Evolutionary conservation across 2,329 filamentous ascomycete species (phyloP), one percentile per base, ranked within the genome.

Genomic region (Spiromastix sp.): DNA sequence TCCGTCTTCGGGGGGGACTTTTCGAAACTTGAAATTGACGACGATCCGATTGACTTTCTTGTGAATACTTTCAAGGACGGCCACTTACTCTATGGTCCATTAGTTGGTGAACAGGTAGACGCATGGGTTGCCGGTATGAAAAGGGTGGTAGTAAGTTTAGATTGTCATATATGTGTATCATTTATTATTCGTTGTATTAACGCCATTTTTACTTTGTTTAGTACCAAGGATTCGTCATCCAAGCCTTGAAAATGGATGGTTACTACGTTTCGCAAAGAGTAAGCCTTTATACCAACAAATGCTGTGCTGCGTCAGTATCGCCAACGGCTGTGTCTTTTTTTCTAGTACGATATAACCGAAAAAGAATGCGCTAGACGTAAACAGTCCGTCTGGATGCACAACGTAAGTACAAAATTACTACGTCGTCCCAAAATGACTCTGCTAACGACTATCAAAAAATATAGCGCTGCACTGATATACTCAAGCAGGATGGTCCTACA

Each of bases 221-320:
- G 34, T 19, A 36, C 18, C 34, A 36, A 36, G 34, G 34, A 22
- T 18, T 36, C n/a, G 34, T 36, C 25, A 12, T 36, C 13, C 15
- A 15, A 12, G 9, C 24, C 5, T 19, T 36, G 34, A 36, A 30
- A 30, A 29, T 17, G 5, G 18, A 22, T 9, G 26, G 21, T 8
- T 30, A 36, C 10, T 36, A 36, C 22, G 12, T 36, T 4, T 36
- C 25, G 9, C 19, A 25, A 26, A 30, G 27, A 18, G 34, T 36
- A 30, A 20, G 34, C n/a, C 2, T 15, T n/a, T 9, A 4, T 7
- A 8, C 5, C 13, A n/a, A 10, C 17, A 12, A 21, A n/a, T 21
- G 3, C 10, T 15, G 25, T 30, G 4, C 22, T 15, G 10, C 25
- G n/a, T 17, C 19, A 11, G 15, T 24, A n/a, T n/a, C n/a, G n/a